Conservation (phyloP, 2,329 filamentous ascomycete genomes). For the Hymenoscyphus repandus region DNA sequence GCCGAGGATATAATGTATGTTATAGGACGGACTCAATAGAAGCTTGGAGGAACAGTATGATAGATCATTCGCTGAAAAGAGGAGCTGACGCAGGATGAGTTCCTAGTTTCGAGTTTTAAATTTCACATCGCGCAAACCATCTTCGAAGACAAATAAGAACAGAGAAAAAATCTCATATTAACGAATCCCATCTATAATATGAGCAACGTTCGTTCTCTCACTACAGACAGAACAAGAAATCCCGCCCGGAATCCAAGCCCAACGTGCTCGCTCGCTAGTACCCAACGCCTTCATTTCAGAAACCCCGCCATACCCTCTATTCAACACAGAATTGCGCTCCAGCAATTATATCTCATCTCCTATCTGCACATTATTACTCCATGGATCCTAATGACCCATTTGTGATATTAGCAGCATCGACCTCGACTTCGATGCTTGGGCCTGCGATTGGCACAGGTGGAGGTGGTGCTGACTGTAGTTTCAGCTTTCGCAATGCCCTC, state of each 20-base stretch:
- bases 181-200: too few relatives aligned
- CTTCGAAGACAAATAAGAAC: too few relatives aligned
- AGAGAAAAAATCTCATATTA: too few relatives aligned
- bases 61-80: too few relatives aligned
- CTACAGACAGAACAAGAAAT: background rate
- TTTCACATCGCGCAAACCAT: background rate
- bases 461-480: slow-evolving; percentile 6
- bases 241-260: background rate
- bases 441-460: background rate
- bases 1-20: too few relatives aligned
- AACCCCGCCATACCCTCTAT: background rate
- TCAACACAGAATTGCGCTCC: background rate
- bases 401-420: background rate
- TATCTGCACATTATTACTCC: background rate
- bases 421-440: background rate
- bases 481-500: slow-evolving; percentile 59
- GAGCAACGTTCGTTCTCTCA: too few relatives aligned
- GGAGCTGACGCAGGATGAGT: too few relatives aligned
- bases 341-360: background rate
- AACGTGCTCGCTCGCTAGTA: background rate
- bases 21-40: too few relatives aligned
- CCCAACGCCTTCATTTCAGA: background rate
- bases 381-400: background rate
- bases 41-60: too few relatives aligned
- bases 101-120: background rate